These are phyloP conservation scores for Pythium rishiriense DNA, from an alignment of 352 stramenopile genomes.

Conservation along the genomic window DNA sequence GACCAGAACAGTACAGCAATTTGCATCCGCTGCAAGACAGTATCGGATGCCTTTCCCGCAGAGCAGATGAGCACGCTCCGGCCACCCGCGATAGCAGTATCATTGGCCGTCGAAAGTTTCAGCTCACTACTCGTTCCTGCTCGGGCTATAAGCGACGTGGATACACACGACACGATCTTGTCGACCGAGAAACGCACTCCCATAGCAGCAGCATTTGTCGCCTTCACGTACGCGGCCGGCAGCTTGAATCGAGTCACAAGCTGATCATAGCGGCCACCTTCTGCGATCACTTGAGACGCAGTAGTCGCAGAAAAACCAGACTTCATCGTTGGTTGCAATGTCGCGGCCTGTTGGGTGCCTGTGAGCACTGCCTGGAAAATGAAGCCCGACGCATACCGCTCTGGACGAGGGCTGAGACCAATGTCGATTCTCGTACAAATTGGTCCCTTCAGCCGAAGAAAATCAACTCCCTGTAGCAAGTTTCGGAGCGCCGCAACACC, in stretches of 20 bases:
- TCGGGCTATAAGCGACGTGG: slow-evolving; percentile 42
- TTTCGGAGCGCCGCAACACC: slow-evolving; percentile 60
- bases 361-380: slow-evolving; percentile 84
- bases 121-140: slow-evolving; percentile 14
- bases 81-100: slow-evolving; percentile 40
- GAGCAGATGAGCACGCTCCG: slow-evolving; percentile 78
- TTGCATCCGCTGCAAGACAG: slow-evolving; percentile 75
- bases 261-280: slow-evolving; percentile 82
- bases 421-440: slow-evolving; percentile 75
- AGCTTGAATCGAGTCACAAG: slow-evolving; percentile 85
- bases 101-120: slow-evolving; percentile 4
- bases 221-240: slow-evolving; percentile 73
- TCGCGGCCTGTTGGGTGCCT: slow-evolving; percentile 16
- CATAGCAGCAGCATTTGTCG: slow-evolving; percentile 71
- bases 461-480: slow-evolving; percentile 75
- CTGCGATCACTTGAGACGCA: slow-evolving; percentile 70
- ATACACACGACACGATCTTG: slow-evolving; percentile 79
- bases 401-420: slow-evolving; percentile 69
- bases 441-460: slow-evolving; percentile 53
- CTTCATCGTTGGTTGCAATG: slow-evolving; percentile 10
- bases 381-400: slow-evolving; percentile 79
- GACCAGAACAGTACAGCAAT: slow-evolving; percentile 77
- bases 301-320: slow-evolving; percentile 31
- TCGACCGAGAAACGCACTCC: slow-evolving; percentile 85
- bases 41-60: slow-evolving; percentile 68